phyloP scores from a whole-genome alignment of 2,329 filamentous ascomycete genomes.

The Lasiodiplodia citricola region DNA sequence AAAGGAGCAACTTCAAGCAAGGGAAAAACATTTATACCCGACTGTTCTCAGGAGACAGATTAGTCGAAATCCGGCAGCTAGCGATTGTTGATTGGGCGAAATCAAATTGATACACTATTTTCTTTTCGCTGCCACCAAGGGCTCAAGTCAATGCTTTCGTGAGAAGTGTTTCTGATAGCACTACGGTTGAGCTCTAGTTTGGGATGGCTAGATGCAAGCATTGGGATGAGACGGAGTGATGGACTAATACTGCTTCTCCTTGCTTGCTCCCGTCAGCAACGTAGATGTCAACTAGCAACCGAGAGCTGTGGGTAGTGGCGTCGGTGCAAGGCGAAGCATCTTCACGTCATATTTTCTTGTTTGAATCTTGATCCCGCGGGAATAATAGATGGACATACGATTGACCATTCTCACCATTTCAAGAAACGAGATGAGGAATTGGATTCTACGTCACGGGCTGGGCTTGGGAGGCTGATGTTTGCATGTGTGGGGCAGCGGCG shows the following conservation, averaged over 20 bases:
- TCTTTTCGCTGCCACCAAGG: not conserved
- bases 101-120: not conserved
- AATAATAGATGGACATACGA: not conserved
- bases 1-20: not conserved
- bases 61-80: not conserved
- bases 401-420: not conserved
- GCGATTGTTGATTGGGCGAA: not conserved
- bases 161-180: not conserved
- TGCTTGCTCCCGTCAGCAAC: too few relatives aligned
- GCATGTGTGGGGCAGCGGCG: not conserved
- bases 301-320: too few relatives aligned
- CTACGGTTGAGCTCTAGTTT: not conserved
- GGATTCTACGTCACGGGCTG: not conserved
- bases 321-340: not conserved
- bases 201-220: too few relatives aligned
- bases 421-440: not conserved
- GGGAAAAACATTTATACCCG: not conserved
- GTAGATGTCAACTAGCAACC: too few relatives aligned
- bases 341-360: not conserved
- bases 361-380: not conserved
- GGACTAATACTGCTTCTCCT: too few relatives aligned
- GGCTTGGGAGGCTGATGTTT: not conserved
- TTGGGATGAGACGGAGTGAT: too few relatives aligned
- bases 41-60: not conserved
- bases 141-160: not conserved